Conservation (phyloP, 2,329 filamentous ascomycete species). For the Helotiales sp. region DNA sequence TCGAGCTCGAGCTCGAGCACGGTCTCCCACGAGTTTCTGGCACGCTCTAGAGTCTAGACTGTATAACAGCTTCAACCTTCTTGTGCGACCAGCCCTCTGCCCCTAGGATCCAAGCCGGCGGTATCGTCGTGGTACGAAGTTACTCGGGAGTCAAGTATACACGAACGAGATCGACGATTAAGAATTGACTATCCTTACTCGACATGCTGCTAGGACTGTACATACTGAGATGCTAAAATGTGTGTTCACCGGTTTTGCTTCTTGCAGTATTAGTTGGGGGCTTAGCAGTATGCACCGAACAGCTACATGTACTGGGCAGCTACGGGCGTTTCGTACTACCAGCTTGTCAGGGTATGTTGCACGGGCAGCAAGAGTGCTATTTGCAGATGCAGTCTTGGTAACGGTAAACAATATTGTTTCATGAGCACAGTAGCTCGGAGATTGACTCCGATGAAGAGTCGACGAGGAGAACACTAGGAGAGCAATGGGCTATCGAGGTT, state of each 20-base stretch:
- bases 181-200: not conserved
- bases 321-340: not conserved
- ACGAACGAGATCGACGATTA: too few relatives aligned
- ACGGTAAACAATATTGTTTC: not conserved
- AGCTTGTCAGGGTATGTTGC: not conserved
- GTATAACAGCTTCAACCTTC: not conserved
- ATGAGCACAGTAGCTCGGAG: not conserved
- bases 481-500: not conserved
- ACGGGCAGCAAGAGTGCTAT: not conserved
- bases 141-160: not conserved
- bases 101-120: not conserved
- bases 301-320: too few relatives aligned
- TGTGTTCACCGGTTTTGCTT: not conserved
- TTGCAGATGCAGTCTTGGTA: too few relatives aligned
- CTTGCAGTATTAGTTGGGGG: not conserved
- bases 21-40: not conserved
- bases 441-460: not conserved
- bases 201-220: not conserved
- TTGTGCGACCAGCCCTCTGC: not conserved
- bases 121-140: not conserved
- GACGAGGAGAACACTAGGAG: not conserved
- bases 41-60: not conserved
- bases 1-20: not conserved
- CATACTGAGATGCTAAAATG: not conserved
- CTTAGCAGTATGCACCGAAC: not conserved